Evolutionary conservation across 495 filamentous ascomycete species (phyloP).

Genomic region (Poronia punctata): DNA sequence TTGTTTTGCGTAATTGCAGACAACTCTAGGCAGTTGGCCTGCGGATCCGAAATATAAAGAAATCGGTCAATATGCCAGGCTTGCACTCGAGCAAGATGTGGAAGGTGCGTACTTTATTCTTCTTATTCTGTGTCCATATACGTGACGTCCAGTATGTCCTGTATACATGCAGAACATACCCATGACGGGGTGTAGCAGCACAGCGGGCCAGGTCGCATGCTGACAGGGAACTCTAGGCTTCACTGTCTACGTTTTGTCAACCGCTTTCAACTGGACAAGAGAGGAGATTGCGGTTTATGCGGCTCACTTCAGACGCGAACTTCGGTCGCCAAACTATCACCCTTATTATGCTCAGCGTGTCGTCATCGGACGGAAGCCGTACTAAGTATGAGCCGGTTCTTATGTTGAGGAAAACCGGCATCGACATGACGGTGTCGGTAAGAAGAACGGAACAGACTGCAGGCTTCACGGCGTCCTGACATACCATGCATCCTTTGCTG

Average conservation of each 20-base stretch:
- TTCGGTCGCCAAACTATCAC: constrained; percentile 20
- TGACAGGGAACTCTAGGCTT: constrained; percentile 17
- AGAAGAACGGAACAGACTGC: too few relatives aligned
- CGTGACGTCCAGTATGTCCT: background rate
- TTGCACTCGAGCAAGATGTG: constrained; percentile 21
- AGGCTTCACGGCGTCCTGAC: too few relatives aligned
- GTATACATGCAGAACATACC: background rate
- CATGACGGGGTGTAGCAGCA: background rate
- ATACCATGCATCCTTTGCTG: too few relatives aligned
- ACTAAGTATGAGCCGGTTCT: background rate
- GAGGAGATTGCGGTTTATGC: constrained; percentile 30
- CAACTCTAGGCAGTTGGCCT: constrained; percentile 46
- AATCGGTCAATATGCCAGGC: constrained; percentile 32
- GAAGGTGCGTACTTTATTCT: constrained; percentile 17
- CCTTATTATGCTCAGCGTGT: constrained; percentile 23
- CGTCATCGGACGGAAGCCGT: constrained; percentile 30
- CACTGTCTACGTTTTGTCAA: constrained; percentile 24
- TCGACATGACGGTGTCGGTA: too few relatives aligned
- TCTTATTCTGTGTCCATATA: background rate
- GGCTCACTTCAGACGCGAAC: constrained; percentile 26
- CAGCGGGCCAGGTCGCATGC: too few relatives aligned
- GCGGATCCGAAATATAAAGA: constrained; percentile 41
- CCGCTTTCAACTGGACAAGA: constrained; percentile 24
- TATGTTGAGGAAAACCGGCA: too few relatives aligned
- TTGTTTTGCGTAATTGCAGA: constrained; percentile 11